phyloP scores from a whole-genome alignment of 495 filamentous ascomycete genomes.

The Rhypophila decipiens region DNA sequence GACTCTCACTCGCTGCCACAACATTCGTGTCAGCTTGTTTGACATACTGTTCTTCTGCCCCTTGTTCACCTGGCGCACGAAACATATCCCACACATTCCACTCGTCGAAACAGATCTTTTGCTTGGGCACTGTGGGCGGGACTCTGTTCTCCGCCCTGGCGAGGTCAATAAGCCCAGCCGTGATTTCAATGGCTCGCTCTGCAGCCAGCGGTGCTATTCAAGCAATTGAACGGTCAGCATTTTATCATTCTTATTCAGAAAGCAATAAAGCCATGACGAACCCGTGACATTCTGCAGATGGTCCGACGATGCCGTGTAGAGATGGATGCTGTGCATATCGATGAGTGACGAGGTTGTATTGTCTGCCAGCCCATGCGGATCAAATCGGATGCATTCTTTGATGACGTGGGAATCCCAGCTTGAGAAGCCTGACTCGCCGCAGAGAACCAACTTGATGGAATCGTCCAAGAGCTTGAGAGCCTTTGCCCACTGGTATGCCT shows the following conservation, averaged over 20 bases:
- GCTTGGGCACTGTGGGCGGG: conserved; percentile 46
- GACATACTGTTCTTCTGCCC: conserved; percentile 55
- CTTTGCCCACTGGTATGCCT: conserved; percentile 75
- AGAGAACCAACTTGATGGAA: conserved; percentile 58
- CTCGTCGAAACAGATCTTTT: conserved; percentile 76
- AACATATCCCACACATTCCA: conserved; percentile 82
- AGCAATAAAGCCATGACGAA: neutral
- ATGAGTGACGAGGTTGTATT: conserved; percentile 26
- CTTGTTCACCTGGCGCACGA: conserved; percentile 60
- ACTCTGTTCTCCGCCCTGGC: conserved; percentile 64
- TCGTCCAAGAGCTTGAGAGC: conserved; percentile 72
- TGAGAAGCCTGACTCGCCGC: conserved; percentile 60
- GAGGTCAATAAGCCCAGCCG: conserved; percentile 62
- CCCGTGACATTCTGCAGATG: conserved; percentile 53
- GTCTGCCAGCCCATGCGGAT: neutral
- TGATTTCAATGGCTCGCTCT: conserved; percentile 68
- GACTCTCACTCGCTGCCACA: no score
- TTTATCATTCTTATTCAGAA: no score
- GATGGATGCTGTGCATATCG: conserved; percentile 63
- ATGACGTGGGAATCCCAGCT: conserved; percentile 70
- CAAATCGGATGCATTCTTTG: conserved; percentile 54
- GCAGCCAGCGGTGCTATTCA: conserved; percentile 63
- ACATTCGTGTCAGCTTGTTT: neutral
- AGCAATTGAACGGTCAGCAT: no score
- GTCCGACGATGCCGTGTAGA: conserved; percentile 56